phyloP scores from a whole-genome alignment of 139 green algal genomes.

The Micractinium conductrix region DNA sequence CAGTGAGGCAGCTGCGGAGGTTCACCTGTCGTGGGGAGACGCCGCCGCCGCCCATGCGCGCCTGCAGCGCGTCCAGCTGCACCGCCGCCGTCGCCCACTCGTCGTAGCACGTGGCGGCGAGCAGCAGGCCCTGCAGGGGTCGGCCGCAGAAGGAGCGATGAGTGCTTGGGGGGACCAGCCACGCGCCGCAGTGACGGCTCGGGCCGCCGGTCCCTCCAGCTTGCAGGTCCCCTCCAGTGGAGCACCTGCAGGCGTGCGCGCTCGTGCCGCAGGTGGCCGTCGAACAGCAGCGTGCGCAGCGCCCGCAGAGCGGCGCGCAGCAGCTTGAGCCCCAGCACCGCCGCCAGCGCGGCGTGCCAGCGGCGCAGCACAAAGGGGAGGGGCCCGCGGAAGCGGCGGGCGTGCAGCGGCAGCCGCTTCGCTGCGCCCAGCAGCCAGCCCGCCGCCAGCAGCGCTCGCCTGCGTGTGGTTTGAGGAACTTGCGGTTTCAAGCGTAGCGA shows the following conservation, averaged over 20 bases:
- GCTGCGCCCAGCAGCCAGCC: conserved; percentile 9
- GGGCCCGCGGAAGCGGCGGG: not conserved
- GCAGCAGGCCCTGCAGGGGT: not conserved
- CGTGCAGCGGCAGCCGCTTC: not conserved
- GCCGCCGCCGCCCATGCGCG: not conserved
- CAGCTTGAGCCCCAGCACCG: not conserved
- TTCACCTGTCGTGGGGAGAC: conserved; percentile 73
- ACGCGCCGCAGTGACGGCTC: not conserved
- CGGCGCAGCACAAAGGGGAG: conserved; percentile 22
- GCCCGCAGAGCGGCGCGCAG: not conserved
- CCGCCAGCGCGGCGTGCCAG: conserved; percentile 17
- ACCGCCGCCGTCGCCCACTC: not conserved
- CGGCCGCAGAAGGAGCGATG: not conserved
- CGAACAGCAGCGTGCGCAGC: not conserved
- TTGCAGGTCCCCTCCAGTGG: not conserved
- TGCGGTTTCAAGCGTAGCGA: not conserved
- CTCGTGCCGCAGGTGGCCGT: not conserved
- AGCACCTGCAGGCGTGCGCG: not conserved
- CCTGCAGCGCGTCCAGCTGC: conserved; percentile 44
- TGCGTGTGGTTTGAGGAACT: not conserved
- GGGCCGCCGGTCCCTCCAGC: not conserved
- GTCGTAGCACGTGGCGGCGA: not conserved
- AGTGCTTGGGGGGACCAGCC: no score
- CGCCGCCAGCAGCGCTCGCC: not conserved
- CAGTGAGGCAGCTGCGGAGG: not conserved